A percentile compares a stretch with the other conserved stretches of the same genome.
Conservation (phyloP, 148 eudicot species). For the Silene uniflora region DNA sequence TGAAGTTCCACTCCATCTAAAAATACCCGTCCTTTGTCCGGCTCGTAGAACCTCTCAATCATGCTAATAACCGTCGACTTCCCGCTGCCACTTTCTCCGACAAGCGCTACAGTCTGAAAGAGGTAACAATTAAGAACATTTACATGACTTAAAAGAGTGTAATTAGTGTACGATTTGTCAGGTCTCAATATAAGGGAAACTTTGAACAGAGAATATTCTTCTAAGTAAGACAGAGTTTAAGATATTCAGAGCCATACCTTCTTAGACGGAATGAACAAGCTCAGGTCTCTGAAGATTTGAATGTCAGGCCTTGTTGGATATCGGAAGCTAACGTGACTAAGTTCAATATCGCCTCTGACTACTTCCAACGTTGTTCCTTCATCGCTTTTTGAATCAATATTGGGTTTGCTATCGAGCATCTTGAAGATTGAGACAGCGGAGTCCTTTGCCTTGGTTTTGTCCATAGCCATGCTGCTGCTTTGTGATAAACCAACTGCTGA, state of each 20-base stretch:
- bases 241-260: conserved; percentile 39
- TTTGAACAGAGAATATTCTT: neutral
- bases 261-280: conserved; percentile 65
- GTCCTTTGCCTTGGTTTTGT: conserved; percentile 57
- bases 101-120: conserved; percentile 72
- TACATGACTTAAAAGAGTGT: neutral
- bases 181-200: neutral
- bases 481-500: conserved; percentile 69
- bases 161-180: no score
- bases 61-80: conserved; percentile 74
- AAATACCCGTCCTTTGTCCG: conserved; percentile 47
- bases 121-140: neutral
- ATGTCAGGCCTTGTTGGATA: conserved; percentile 76
- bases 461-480: conserved; percentile 56
- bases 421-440: conserved; percentile 74
- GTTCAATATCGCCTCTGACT: conserved; percentile 63
- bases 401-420: conserved; percentile 63
- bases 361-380: conserved; percentile 39
- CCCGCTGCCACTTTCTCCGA: conserved; percentile 90
- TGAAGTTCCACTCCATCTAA: conserved; percentile 56
- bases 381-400: conserved; percentile 62
- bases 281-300: conserved; percentile 68
- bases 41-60: conserved; percentile 76
- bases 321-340: conserved; percentile 61
- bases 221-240: neutral